Conservation (phyloP, 1,284 basidiomycete species). For the Malassezia pachydermatis region DNA sequence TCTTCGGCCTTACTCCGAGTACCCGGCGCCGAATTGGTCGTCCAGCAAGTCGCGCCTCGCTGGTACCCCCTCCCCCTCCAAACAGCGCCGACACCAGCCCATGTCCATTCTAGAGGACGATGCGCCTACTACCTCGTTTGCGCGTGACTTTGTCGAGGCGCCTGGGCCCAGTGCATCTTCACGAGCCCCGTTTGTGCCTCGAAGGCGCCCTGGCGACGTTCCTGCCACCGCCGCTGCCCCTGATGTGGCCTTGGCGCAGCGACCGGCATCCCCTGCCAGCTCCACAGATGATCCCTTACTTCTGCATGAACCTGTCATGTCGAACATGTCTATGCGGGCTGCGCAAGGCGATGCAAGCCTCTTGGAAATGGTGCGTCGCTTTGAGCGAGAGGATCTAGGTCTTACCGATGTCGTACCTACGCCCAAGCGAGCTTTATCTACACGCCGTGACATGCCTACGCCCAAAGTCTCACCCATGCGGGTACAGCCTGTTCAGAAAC, state of each 20-base stretch:
- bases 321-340: slow-evolving; percentile 12
- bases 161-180: not conserved
- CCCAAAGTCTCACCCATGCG: not conserved
- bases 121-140: slow-evolving; percentile 3
- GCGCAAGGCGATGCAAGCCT: slow-evolving; percentile 15
- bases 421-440: slow-evolving; percentile 3
- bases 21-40: slow-evolving; percentile 5
- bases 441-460: not conserved
- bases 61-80: not conserved
- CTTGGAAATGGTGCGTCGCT: slow-evolving; percentile 14
- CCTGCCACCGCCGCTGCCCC: not conserved
- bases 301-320: slow-evolving; percentile 1
- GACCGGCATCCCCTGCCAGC: slow-evolving; percentile 14
- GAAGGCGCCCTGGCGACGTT: not conserved
- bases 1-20: slow-evolving; percentile 11
- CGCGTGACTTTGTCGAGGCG: slow-evolving; percentile 4
- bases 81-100: not conserved
- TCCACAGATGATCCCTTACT: slow-evolving; percentile 19
- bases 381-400: slow-evolving; percentile 13
- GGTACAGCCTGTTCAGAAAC: not conserved
- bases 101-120: slow-evolving; percentile 17
- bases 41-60: not conserved
- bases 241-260: not conserved
- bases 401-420: not conserved
- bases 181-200: slow-evolving; percentile 9